These are phyloP conservation scores for Grosmannia penicillata DNA, from an alignment of 2,329 filamentous ascomycete genomes.

Conservation along the genomic window DNA sequence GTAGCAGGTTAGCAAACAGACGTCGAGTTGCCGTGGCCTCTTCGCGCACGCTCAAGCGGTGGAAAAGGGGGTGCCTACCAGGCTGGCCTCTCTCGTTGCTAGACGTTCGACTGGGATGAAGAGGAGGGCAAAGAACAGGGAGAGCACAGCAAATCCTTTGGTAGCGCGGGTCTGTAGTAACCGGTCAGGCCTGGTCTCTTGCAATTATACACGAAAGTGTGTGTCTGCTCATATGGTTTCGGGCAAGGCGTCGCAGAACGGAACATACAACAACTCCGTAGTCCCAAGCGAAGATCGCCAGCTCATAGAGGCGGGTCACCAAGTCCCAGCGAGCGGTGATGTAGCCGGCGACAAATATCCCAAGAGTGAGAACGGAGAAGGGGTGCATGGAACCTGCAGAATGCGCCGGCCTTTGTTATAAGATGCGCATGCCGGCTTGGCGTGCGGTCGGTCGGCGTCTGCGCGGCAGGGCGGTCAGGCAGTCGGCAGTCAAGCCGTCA, in stretches of 20 bases:
- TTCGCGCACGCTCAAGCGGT: too few species aligned
- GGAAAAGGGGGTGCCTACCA: slow-evolving; percentile 46
- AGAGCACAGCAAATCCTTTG: slow-evolving; percentile 72
- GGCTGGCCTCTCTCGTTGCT: slow-evolving; percentile 61
- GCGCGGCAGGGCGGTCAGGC: not conserved
- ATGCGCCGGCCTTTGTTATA: slow-evolving; percentile 23
- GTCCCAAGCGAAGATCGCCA: slow-evolving; percentile 94
- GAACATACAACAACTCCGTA: slow-evolving; percentile 80
- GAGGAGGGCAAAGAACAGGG: slow-evolving; percentile 69
- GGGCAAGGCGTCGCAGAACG: not conserved
- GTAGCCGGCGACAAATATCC: slow-evolving; percentile 98
- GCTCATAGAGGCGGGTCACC: slow-evolving; percentile 89
- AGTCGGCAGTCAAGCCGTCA: too few species aligned
- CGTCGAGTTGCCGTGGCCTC: too few species aligned
- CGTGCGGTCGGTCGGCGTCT: not conserved
- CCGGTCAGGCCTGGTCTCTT: not conserved
- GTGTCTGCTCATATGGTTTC: too few species aligned
- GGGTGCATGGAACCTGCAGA: slow-evolving; percentile 75
- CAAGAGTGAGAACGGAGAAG: slow-evolving; percentile 87
- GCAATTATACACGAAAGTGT: not conserved
- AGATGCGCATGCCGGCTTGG: slow-evolving; percentile 26
- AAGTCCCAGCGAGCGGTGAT: slow-evolving; percentile 99
- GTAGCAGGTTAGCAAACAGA: not conserved
- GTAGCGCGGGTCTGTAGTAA: slow-evolving; percentile 58
- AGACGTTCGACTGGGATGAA: slow-evolving; percentile 74